A percentile compares a stretch with the other conserved stretches of the same genome.
Evolutionary conservation across 192 early-diverging fungal species (phyloP).

Genomic region (Coemansia sp.): DNA sequence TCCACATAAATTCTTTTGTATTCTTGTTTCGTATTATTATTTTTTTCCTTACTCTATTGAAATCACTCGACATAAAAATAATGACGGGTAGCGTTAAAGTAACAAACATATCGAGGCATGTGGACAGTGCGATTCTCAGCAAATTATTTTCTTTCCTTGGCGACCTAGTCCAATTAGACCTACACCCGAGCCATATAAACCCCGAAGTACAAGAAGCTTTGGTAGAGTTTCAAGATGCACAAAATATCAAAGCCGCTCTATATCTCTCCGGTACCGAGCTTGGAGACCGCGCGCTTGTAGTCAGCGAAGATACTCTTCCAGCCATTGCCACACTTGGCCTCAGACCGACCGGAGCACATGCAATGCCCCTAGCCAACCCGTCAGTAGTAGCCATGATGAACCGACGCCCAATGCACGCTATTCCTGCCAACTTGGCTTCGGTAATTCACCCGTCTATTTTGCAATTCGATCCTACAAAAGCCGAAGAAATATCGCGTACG

Average conservation of each 20-base stretch:
- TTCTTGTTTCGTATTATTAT: neutral
- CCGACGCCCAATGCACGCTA: conserved; percentile 27
- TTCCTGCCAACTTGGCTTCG: conserved; percentile 43
- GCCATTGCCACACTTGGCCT: neutral
- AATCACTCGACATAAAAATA: too few relatives aligned
- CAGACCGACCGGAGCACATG: neutral
- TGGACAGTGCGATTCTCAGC: conserved; percentile 58
- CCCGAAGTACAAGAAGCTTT: conserved; percentile 63
- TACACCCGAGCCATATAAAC: conserved; percentile 31
- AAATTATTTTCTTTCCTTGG: conserved; percentile 67
- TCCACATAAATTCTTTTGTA: neutral
- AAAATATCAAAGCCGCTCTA: conserved; percentile 58
- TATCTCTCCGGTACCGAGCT: conserved; percentile 70
- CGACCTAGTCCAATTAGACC: conserved; percentile 36
- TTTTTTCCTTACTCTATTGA: conserved; percentile 1
- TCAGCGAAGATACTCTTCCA: conserved; percentile 36
- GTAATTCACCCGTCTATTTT: conserved; percentile 58
- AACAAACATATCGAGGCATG: conserved; percentile 66
- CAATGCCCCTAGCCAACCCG: conserved; percentile 46
- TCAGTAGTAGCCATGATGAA: conserved; percentile 50
- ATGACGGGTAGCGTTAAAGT: conserved; percentile 51
- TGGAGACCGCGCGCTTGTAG: conserved; percentile 65
- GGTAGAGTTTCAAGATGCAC: conserved; percentile 61
- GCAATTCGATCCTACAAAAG: conserved; percentile 66
- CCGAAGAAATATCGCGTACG: conserved; percentile 77